These are phyloP conservation scores for Pluteus cervinus DNA, from an alignment of 768 basidiomycete genomes.

Conservation along the genomic window DNA sequence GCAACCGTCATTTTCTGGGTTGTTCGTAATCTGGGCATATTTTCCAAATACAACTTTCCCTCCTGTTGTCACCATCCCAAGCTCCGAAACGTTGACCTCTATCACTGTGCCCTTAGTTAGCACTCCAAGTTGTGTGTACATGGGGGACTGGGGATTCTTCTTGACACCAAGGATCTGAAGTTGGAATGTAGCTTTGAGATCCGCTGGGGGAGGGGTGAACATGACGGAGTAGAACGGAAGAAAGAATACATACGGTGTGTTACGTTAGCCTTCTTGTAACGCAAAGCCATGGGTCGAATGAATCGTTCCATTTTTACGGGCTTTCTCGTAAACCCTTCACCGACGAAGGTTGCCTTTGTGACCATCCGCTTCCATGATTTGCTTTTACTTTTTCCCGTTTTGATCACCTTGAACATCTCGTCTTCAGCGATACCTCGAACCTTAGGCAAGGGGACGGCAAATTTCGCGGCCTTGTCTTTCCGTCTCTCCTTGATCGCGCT, in stretches of 20 bases:
- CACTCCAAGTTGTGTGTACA: constrained; percentile 95
- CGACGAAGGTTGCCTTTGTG: constrained; percentile 98
- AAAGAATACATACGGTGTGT: constrained; percentile 77
- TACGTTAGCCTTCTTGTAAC: constrained; percentile 98
- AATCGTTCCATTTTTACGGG: constrained; percentile 99
- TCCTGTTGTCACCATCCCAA: constrained; percentile 95
- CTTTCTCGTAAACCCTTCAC: constrained; percentile 95
- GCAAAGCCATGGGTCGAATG: constrained; percentile 93
- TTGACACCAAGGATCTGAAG: constrained; percentile 96
- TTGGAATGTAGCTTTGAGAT: constrained; percentile 98
- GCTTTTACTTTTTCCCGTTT: constrained; percentile 92
- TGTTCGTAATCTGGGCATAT: constrained; percentile 92
- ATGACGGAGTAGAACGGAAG: constrained; percentile 4
- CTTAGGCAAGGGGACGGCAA: constrained; percentile 93
- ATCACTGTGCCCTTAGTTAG: constrained; percentile 98
- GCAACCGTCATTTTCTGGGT: constrained; percentile 95
- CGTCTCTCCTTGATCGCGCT: constrained; percentile 97
- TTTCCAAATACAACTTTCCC: constrained; percentile 94
- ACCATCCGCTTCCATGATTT: constrained; percentile 99
- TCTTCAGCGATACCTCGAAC: constrained; percentile 98
- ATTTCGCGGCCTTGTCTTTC: constrained; percentile 99
- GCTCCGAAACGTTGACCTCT: constrained; percentile 97
- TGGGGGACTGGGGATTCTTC: constrained; percentile 98
- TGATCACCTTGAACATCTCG: constrained; percentile 99
- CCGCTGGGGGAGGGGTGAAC: constrained; percentile 45